Base-by-base conservation (phyloP, 139 green algal species). In the Auxenochlorella pyrenoidosa region DNA sequence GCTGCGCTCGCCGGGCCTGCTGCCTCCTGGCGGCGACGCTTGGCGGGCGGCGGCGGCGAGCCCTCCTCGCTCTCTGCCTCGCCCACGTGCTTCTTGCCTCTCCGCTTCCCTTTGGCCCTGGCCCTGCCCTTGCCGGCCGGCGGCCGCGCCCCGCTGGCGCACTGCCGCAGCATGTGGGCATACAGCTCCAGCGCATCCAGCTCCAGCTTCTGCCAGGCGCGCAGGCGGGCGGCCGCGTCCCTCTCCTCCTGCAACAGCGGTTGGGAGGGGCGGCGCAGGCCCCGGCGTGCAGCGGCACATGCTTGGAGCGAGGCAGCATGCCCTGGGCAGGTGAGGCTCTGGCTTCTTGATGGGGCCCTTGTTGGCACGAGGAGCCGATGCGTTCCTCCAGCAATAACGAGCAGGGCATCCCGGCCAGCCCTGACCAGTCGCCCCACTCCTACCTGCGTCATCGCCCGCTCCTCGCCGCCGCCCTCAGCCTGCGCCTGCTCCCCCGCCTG, bases 171-270 rank as follows among this genome's bases (percentile, higher is more conserved):
- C 72, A 88, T 73, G 73, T 88, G 73, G 2, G 43, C 38, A 34
- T 59, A 88, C 0, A 88, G 84, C 84, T 88, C 84, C 28, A 83
- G 73, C 12, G 38, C 58, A n/a, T 88, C 84, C 30, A 88, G 72
- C 73, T 88, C 84, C 38, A 88, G 83, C 70, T 81, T 80, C 8
- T 38, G 68, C 82, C 70, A 79, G 34, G 72, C 40, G 15, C 70
- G 44, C 41, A 32, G 47, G 47, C 47, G 70, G 18, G 34, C 44
- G 0, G 34, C 24, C 5, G 70, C 82, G 66, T 79, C 82, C 70
- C 41, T 71, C 41, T 87, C 68, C 47, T 51, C 70, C 68, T 87
- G 58, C 41, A 13, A 4, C 54, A 63, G 2, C 18, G 16, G 18
- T 63, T 63, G 13, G 16, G 15, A 24, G 54, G 54, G 18, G 54